Conservation (phyloP, 352 stramenopile genomes). For the Phytophthora crassamura region DNA sequence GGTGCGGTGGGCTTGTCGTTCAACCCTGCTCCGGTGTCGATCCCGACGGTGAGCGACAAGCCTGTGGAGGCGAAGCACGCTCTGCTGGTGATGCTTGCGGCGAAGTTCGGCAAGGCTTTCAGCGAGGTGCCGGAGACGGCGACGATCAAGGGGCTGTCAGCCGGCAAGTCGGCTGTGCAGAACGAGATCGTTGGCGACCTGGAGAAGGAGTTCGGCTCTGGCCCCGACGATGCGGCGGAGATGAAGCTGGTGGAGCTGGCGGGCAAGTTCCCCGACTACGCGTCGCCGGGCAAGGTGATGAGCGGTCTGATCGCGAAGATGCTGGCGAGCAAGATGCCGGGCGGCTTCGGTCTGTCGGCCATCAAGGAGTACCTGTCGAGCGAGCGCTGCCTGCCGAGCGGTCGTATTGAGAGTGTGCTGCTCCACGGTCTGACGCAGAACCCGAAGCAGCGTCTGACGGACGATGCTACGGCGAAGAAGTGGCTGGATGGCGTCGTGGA, state of each 20-base stretch:
- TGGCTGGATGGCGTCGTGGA: constrained; percentile 85
- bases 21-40: constrained; percentile 46
- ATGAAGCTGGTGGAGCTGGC: constrained; percentile 80
- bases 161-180: constrained; percentile 87
- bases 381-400: constrained; percentile 76
- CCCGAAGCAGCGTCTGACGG: constrained; percentile 72
- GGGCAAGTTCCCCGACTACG: constrained; percentile 71
- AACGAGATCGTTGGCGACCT: constrained; percentile 90
- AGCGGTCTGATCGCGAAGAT: constrained; percentile 83
- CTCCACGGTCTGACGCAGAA: constrained; percentile 75
- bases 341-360: constrained; percentile 78
- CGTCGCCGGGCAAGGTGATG: constrained; percentile 76
- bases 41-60: constrained; percentile 67
- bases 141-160: constrained; percentile 83
- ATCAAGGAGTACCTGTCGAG: constrained; percentile 77
- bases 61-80: constrained; percentile 79
- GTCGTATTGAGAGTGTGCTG: constrained; percentile 81
- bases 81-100: constrained; percentile 74
- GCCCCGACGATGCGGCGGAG: constrained; percentile 76
- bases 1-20: constrained; percentile 49
- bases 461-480: constrained; percentile 69
- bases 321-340: constrained; percentile 81
- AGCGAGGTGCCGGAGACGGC: constrained; percentile 63
- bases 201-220: constrained; percentile 87
- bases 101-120: constrained; percentile 81